phyloP scores from a whole-genome alignment of 73 alveolate genomes.

The Blepharisma stoltei region DNA sequence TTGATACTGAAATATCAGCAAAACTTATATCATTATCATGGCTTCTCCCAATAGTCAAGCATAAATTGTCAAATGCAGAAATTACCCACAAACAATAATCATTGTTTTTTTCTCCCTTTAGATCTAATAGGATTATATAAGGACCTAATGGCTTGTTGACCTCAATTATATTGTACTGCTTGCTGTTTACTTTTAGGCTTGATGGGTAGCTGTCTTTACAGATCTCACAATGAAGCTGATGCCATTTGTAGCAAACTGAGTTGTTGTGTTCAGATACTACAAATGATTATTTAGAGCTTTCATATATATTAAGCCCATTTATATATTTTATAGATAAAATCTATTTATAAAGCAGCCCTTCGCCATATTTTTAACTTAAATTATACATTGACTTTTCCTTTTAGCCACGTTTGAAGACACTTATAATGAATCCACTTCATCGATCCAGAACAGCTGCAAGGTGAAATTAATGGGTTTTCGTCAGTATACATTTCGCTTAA shows the following conservation, averaged over 20 bases:
- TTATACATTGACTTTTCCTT: conserved; percentile 45
- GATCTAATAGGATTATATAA: conserved; percentile 32
- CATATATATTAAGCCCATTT: too few species aligned
- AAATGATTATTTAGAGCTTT: too few species aligned
- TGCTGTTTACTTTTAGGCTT: not conserved
- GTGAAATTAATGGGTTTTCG: conserved; percentile 73
- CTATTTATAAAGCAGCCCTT: too few species aligned
- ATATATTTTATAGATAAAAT: too few species aligned
- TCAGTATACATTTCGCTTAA: conserved; percentile 67
- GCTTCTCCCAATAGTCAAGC: conserved; percentile 49
- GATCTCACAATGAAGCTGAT: conserved; percentile 36
- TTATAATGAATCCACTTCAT: conserved; percentile 75
- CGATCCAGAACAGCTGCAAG: conserved; percentile 91
- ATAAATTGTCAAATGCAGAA: not conserved
- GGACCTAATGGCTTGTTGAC: conserved; percentile 27
- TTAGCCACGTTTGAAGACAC: conserved; percentile 86
- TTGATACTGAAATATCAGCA: conserved; percentile 44
- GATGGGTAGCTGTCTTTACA: conserved; percentile 36
- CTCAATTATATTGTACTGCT: not conserved
- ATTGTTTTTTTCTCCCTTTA: conserved; percentile 1
- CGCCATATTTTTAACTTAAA: too few species aligned
- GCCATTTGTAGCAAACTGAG: conserved; percentile 6
- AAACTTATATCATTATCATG: conserved; percentile 58
- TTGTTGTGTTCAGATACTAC: not conserved
- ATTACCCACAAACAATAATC: not conserved